Conservation (phyloP, 139 green algal species). For the Tetradesmus obliquus region DNA sequence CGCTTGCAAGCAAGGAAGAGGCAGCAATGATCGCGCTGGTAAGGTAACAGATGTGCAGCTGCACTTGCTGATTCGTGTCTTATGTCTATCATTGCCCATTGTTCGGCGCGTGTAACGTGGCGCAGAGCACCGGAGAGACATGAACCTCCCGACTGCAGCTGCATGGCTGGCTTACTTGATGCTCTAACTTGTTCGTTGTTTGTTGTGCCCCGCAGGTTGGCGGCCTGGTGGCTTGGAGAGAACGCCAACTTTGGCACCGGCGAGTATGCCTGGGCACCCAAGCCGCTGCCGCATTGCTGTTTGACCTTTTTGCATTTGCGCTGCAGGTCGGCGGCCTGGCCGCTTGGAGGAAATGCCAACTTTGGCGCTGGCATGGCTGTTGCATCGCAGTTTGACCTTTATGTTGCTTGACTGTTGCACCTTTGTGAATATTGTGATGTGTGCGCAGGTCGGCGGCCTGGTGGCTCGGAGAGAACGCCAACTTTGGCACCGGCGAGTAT, state of each 20-base stretch:
- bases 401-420: too few relatives aligned
- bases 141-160: not conserved
- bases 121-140: too few relatives aligned
- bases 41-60: too few relatives aligned
- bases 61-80: too few relatives aligned
- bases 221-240: slow-evolving; percentile 84
- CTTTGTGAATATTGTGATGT: too few relatives aligned
- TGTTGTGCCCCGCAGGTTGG: slow-evolving; percentile 12
- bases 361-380: slow-evolving; percentile 45
- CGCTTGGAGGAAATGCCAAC: slow-evolving; percentile 87
- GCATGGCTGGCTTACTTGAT: not conserved
- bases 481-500: slow-evolving; percentile 68
- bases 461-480: slow-evolving; percentile 89
- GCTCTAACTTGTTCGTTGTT: too few relatives aligned
- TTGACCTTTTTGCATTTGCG: too few relatives aligned
- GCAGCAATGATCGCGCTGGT: too few relatives aligned
- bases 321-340: slow-evolving; percentile 58
- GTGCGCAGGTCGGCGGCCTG: slow-evolving; percentile 46
- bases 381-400: too few relatives aligned
- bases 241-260: slow-evolving; percentile 73
- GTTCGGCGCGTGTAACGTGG: too few relatives aligned
- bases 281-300: not conserved
- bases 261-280: slow-evolving; percentile 62
- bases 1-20: too few relatives aligned
- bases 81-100: too few relatives aligned